Percentiles rank a stretch among this genome's conserved stretches.
phyloP scores from a whole-genome alignment of 1,284 basidiomycete genomes.

The Cerioporus squamosus region DNA sequence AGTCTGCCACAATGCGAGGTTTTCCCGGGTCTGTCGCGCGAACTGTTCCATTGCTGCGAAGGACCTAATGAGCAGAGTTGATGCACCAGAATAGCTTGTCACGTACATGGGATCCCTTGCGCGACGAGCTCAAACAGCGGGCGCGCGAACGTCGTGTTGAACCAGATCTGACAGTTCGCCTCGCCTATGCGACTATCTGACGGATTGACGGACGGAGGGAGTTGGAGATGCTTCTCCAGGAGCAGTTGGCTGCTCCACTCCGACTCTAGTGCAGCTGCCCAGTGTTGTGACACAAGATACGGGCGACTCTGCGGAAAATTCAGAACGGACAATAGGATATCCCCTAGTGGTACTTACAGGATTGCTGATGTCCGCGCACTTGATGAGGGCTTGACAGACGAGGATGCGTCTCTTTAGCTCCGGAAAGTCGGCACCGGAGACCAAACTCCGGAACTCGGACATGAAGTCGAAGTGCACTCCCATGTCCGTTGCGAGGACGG shows the following conservation, averaged over 20 bases:
- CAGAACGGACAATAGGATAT: neutral
- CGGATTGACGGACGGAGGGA: constrained; percentile 75
- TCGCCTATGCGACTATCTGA: constrained; percentile 71
- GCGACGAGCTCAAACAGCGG: constrained; percentile 83
- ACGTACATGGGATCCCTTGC: constrained; percentile 73
- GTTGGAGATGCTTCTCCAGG: constrained; percentile 76
- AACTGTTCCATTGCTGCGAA: constrained; percentile 65
- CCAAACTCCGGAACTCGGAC: constrained; percentile 55
- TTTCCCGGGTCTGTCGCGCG: constrained; percentile 64
- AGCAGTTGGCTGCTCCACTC: constrained; percentile 91
- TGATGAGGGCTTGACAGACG: constrained; percentile 90
- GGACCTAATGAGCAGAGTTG: neutral
- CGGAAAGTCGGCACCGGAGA: constrained; percentile 44
- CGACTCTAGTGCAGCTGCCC: constrained; percentile 84
- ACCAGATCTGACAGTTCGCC: constrained; percentile 89
- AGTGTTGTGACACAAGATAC: constrained; percentile 85
- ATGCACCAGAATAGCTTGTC: neutral
- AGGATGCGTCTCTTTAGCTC: constrained; percentile 63
- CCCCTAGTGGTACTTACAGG: constrained; percentile 62
- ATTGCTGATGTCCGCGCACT: constrained; percentile 97
- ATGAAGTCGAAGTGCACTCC: constrained; percentile 88
- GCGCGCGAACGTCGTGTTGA: constrained; percentile 81
- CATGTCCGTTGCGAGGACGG: constrained; percentile 94
- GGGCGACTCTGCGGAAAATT: constrained; percentile 77
- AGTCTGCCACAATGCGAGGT: constrained; percentile 68